Evolutionary conservation across 129 eudicot species (phyloP).

Genomic region (Helichrysum umbraculigerum): DNA sequence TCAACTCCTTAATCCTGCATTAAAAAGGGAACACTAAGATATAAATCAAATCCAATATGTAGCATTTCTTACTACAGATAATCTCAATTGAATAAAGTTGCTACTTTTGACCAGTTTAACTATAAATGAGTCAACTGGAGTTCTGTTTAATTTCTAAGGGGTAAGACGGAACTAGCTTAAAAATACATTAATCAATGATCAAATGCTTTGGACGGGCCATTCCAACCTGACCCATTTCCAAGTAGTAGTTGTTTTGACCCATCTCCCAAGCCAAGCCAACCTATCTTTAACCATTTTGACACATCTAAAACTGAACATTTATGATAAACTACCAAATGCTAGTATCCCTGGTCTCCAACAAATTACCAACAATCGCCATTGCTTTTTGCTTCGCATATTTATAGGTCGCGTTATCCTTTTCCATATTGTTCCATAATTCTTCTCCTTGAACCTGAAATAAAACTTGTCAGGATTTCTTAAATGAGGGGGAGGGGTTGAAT

Average conservation of each 20-base stretch:
- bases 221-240: neutral
- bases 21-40: slow-evolving; percentile 8
- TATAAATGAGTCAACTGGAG: neutral
- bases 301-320: neutral
- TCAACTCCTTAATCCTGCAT: slow-evolving; percentile 67
- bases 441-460: slow-evolving; percentile 52
- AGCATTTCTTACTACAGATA: neutral
- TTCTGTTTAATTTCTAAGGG: neutral
- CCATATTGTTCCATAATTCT: slow-evolving; percentile 57
- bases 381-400: slow-evolving; percentile 63
- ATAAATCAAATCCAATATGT: neutral
- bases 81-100: slow-evolving; percentile 1
- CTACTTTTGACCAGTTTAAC: neutral
- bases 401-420: slow-evolving; percentile 41
- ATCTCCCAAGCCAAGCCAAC: slow-evolving; percentile 4
- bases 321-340: slow-evolving; percentile 48
- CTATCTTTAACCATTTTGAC: slow-evolving; percentile 2
- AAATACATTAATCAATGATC: neutral
- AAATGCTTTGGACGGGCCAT: neutral
- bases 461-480: neutral
- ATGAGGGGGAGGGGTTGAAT: too few species aligned
- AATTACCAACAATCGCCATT: slow-evolving; percentile 39
- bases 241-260: neutral
- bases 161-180: neutral
- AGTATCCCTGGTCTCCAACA: slow-evolving; percentile 59